Base-by-base conservation (phyloP, 306 rosid genomes). In the Pachyrhizus erosus region DNA sequence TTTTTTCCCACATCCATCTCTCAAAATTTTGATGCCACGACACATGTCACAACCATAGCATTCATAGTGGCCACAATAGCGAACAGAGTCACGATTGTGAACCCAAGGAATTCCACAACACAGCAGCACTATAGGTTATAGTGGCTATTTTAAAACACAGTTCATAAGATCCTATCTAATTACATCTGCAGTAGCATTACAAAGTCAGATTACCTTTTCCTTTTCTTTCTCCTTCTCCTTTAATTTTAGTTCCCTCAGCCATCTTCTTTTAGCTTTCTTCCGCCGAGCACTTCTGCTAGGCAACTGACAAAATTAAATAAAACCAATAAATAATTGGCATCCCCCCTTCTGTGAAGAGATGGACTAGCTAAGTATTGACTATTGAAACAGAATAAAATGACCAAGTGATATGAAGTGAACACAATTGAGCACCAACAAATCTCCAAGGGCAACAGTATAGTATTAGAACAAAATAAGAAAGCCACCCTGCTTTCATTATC, bases 201-300 rank as follows among this genome's bases (percentile, higher is more conserved):
- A 45, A n/a, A 46, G 69, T 45, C 39, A 66, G 49, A 54, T 58
- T 89, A 96, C 99, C 98, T 91, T 87, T 52, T 88, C 87, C 82
- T 87, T 88, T 77, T 62, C 68, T 37, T 57, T 5, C 37, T 33
- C 84, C 79, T 86, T 88, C 78, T 68, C 52, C 74, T 67, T 37
- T 78, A 80, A 69, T 45, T 86, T 91, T 64, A 65, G 87, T 85
- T 92, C 98, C 89, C 97, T 93, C 86, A 88, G 81, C 97, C 97
- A 89, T 75, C 21, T 91, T 83, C 97, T 88, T 86, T 90, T 92
- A 76, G 91, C 92, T 87, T 91, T 96, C 78, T 92, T 93, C 75
- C 98, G 95, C 8, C 95, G 97, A 69, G 95, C 90, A 84, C 97
- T 94, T 86, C 99, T 92, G 90, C 98, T 86, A 21, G 94, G 91